Conservation (phyloP, 768 basidiomycete species). For the Serendipita vermifera region DNA sequence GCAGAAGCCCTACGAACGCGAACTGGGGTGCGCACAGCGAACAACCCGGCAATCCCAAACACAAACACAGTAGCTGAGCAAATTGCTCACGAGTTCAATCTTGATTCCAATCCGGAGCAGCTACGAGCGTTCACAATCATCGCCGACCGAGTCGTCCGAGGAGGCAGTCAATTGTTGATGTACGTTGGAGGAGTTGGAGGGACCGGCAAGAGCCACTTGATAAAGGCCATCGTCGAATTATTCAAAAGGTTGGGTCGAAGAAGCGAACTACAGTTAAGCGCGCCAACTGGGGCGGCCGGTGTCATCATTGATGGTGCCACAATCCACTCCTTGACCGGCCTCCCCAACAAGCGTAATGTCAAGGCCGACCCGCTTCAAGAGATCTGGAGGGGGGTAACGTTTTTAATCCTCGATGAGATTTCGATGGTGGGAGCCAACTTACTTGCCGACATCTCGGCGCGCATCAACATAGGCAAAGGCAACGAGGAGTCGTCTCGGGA, state of each 20-base stretch:
- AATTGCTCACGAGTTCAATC: too few species aligned
- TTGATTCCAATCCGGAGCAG: too few species aligned
- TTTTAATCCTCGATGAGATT: background rate
- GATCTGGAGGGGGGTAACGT: background rate
- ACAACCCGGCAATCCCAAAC: too few species aligned
- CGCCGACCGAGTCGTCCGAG: too few species aligned
- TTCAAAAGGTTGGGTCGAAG: background rate
- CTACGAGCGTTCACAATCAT: background rate
- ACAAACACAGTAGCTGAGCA: too few species aligned
- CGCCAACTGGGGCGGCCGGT: background rate
- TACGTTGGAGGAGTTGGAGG: background rate
- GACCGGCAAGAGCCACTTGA: background rate
- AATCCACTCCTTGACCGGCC: background rate
- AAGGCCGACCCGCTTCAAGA: background rate
- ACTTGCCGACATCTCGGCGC: too few species aligned
- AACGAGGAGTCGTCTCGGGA: too few species aligned
- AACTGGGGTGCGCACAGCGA: too few species aligned
- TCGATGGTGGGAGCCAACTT: background rate
- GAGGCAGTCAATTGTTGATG: background rate
- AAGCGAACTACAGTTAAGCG: background rate
- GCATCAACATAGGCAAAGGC: too few species aligned
- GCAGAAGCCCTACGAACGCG: too few species aligned
- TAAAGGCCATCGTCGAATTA: background rate
- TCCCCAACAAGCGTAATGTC: background rate
- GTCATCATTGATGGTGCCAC: background rate